Evolutionary conservation across 1,139 yeast species (phyloP).

Genomic region (Magnusiomyces sp.): DNA sequence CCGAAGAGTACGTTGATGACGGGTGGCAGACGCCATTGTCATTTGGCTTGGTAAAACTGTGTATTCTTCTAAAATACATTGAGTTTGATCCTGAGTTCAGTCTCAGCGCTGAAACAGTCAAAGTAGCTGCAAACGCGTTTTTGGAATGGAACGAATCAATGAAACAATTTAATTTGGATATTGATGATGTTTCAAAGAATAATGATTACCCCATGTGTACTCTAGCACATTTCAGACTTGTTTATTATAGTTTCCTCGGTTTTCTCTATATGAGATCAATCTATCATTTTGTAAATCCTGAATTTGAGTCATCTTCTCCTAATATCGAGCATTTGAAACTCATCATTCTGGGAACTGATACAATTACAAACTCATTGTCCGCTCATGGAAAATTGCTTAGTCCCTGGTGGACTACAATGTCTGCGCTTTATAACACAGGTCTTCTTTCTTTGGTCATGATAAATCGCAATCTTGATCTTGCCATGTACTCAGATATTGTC

Average conservation of each 20-base stretch:
- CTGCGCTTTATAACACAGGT: slow-evolving; percentile 42
- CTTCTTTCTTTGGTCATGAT: slow-evolving; percentile 40
- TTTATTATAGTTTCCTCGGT: slow-evolving; percentile 11
- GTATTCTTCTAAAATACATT: slow-evolving; percentile 19
- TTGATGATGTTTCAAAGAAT: slow-evolving; percentile 15
- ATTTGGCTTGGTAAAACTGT: slow-evolving; percentile 27
- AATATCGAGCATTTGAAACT: slow-evolving; percentile 10
- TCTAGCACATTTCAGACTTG: slow-evolving; percentile 14
- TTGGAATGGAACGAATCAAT: slow-evolving; percentile 18
- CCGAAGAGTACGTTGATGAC: slow-evolving; percentile 37
- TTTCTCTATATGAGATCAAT: slow-evolving; percentile 14
- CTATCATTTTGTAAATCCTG: slow-evolving; percentile 10
- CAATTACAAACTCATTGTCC: slow-evolving; percentile 33
- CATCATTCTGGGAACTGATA: slow-evolving; percentile 20
- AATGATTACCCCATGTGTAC: slow-evolving; percentile 17
- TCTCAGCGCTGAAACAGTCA: slow-evolving; percentile 14
- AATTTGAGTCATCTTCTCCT: slow-evolving; percentile 5
- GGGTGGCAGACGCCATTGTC: slow-evolving; percentile 50
- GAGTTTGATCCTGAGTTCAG: slow-evolving; percentile 18
- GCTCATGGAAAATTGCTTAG: slow-evolving; percentile 22
- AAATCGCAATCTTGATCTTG: slow-evolving; percentile 33
- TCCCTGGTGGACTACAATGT: slow-evolving; percentile 51
- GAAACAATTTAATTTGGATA: slow-evolving; percentile 13
- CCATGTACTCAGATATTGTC: slow-evolving; percentile 17
- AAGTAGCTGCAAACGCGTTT: slow-evolving; percentile 11